A percentile compares a stretch with the other conserved stretches of the same genome.
These are phyloP conservation scores for Herpotrichia juniperi DNA, from an alignment of 2,329 filamentous ascomycete genomes.

Conservation along the genomic window DNA sequence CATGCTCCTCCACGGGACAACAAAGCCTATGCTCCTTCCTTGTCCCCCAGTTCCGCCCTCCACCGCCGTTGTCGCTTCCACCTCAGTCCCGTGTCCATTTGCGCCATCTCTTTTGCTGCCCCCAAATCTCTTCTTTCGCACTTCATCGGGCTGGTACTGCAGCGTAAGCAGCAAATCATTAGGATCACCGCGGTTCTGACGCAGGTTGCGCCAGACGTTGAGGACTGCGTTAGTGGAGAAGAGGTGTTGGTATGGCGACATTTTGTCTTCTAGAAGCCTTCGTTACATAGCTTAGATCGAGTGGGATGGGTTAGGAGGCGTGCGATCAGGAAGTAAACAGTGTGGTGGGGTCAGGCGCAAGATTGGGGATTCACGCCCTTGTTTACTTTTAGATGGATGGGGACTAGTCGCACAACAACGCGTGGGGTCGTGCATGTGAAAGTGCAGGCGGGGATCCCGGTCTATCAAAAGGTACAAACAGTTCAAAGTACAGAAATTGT, in stretches of 20 bases:
- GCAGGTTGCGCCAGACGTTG: conserved; percentile 42
- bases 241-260: conserved; percentile 41
- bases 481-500: too few relatives aligned
- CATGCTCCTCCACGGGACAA: conserved; percentile 45
- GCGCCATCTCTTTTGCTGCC: neutral
- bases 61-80: conserved; percentile 26
- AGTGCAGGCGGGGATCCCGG: neutral
- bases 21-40: conserved; percentile 41
- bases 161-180: conserved; percentile 41
- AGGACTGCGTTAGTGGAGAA: conserved; percentile 41
- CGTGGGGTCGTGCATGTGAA: conserved; percentile 16
- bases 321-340: too few relatives aligned
- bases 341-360: neutral
- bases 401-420: conserved; percentile 7
- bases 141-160: conserved; percentile 39
- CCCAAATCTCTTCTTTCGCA: conserved; percentile 9
- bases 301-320: neutral
- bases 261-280: conserved; percentile 5
- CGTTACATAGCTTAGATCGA: neutral
- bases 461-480: neutral
- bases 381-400: conserved; percentile 13
- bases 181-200: conserved; percentile 33
- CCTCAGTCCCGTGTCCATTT: conserved; percentile 16
- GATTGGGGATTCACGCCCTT: conserved; percentile 13
- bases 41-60: conserved; percentile 12